Percentiles rank a stretch among this genome's conserved stretches.
phyloP scores from a whole-genome alignment of 2,329 filamentous ascomycete species.

The Samsoniella hepiali region DNA sequence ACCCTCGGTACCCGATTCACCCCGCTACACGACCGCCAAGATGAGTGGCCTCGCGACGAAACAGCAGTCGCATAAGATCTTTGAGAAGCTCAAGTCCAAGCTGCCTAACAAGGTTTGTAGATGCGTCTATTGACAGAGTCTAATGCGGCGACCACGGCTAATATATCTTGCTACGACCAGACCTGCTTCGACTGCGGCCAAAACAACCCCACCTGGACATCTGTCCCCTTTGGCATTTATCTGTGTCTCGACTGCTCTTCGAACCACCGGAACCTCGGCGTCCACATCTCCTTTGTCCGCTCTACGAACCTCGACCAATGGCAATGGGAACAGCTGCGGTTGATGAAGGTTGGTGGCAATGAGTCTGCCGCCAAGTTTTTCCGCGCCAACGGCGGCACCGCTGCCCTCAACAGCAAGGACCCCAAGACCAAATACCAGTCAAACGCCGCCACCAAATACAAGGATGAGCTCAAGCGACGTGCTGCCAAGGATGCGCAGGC shows the following conservation, averaged over 20 bases:
- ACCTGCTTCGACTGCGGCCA: conserved; percentile 97
- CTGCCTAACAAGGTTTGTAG: conserved; percentile 81
- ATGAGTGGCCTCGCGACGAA: conserved; percentile 77
- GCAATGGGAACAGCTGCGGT: conserved; percentile 97
- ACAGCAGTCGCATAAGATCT: conserved; percentile 93
- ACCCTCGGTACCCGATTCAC: conserved; percentile 4
- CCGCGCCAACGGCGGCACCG: conserved; percentile 90
- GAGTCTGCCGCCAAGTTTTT: conserved; percentile 98
- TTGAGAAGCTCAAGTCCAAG: conserved; percentile 95
- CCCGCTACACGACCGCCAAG: conserved; percentile 33
- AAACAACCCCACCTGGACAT: conserved; percentile 98
- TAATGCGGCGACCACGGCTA: not conserved
- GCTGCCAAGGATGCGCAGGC: conserved; percentile 79
- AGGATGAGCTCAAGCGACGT: conserved; percentile 88
- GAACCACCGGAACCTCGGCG: conserved; percentile 94
- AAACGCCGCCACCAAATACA: conserved; percentile 92
- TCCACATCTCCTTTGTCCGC: conserved; percentile 98
- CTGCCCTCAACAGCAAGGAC: conserved; percentile 93
- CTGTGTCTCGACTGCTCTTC: conserved; percentile 97
- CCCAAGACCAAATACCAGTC: conserved; percentile 96
- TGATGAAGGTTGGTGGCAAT: conserved; percentile 98
- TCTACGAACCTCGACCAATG: conserved; percentile 98
- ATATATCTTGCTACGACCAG: conserved; percentile 42
- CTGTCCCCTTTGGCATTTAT: conserved; percentile 95
- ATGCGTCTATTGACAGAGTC: not conserved